Base-by-base conservation (phyloP, 2,329 filamentous ascomycete species). In the Venturiaceae sp. region DNA sequence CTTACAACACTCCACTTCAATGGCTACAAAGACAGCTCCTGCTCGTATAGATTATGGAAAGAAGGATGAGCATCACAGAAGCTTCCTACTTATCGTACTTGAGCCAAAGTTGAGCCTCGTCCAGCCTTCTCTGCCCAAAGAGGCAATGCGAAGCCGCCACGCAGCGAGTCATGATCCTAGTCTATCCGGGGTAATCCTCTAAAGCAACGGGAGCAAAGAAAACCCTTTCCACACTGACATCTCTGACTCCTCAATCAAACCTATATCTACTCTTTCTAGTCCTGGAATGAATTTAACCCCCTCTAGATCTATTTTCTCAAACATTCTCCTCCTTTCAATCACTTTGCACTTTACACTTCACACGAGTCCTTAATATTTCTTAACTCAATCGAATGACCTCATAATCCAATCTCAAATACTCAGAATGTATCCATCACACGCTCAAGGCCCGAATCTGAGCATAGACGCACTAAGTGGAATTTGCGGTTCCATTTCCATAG, bases 401-500 rank as follows among this genome's bases (percentile, higher is more conserved):
- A 46, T 46, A 26, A 28, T 13, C n/a, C 7, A 3, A 46, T 26
- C n/a, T 46, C 41, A 23, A 46, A 14, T 4, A 13, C 11, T 13
- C 59, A 68, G 61, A 55, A 80, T 80, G 76, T 79, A 80, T 66
- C 80, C 80, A 37, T 79, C 80, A 52, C 72, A 78, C 7, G 75
- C 78, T 66, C 41, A 46, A 46, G 75, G 74, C 62, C 71, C 81
- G 62, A 86, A 88, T 72, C 78, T 96, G 64, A 88, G 96, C 71
- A 85, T 96, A 61, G 89, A 94, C 69, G 91, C 92, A 61, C 85
- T 96, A 66, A 95, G 90, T 66, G 92, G 92, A 58, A 96, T 96
- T 66, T 91, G 87, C 74, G 92, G 92, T 37, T 96, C 92, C 9
- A 92, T 99, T 65, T 96, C 90, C 53, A 96, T 99, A 69, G 92